A percentile compares a stretch with the other conserved stretches of the same genome.
Evolutionary conservation across 495 filamentous ascomycete genomes (phyloP).

Genomic region (Xylaria palmicola): DNA sequence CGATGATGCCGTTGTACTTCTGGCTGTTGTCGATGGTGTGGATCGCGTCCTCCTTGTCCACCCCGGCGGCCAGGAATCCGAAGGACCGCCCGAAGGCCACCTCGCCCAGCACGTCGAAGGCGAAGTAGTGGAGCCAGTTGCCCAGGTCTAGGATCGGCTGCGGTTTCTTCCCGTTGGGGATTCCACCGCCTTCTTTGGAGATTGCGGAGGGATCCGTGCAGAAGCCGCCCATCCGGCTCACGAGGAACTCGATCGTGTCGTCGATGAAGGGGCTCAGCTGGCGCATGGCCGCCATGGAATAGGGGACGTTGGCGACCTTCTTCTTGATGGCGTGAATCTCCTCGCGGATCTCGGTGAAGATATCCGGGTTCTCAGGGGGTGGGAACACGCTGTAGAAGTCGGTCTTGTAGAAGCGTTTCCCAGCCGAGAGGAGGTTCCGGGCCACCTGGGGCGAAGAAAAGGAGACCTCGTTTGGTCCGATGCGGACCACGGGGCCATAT

Average conservation of each 20-base stretch:
- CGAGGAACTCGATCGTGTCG: slow-evolving; percentile 46
- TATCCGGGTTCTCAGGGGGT: slow-evolving; percentile 57
- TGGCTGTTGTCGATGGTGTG: slow-evolving; percentile 53
- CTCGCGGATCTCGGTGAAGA: slow-evolving; percentile 57
- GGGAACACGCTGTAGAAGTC: slow-evolving; percentile 56
- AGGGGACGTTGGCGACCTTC: slow-evolving; percentile 53
- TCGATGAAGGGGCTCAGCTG: slow-evolving; percentile 49
- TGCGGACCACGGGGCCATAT: slow-evolving; percentile 57
- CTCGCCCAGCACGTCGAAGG: slow-evolving; percentile 60
- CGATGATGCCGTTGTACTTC: slow-evolving; percentile 55
- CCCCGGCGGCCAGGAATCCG: slow-evolving; percentile 59
- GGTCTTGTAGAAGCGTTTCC: slow-evolving; percentile 57
- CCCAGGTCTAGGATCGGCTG: slow-evolving; percentile 44
- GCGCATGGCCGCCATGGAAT: slow-evolving; percentile 55
- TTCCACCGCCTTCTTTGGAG: slow-evolving; percentile 26
- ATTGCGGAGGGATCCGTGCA: slow-evolving; percentile 24
- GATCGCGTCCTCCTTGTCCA: slow-evolving; percentile 58
- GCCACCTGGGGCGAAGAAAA: slow-evolving; percentile 52
- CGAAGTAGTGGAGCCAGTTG: slow-evolving; percentile 53
- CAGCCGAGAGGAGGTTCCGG: slow-evolving; percentile 45
- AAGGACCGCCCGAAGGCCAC: slow-evolving; percentile 64
- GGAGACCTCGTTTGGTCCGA: slow-evolving; percentile 56
- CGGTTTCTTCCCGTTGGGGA: slow-evolving; percentile 22
- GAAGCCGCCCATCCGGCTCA: slow-evolving; percentile 38
- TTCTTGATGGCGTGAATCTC: slow-evolving; percentile 56